Evolutionary conservation across 2,329 filamentous ascomycete genomes (phyloP).

Genomic region (Fusarium cyanostomum): DNA sequence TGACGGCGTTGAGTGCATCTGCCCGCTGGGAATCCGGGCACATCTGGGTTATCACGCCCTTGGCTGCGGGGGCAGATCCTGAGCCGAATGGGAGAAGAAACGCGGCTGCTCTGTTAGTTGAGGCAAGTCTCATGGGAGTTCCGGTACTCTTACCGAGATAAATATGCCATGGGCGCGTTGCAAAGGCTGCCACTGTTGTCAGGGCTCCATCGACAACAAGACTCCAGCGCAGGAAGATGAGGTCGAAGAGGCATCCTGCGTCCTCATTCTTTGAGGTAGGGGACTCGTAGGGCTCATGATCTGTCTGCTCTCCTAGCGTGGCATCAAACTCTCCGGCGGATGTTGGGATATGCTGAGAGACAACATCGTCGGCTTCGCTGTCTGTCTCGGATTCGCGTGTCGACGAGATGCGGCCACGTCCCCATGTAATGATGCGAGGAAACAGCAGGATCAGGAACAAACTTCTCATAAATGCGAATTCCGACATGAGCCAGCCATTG

Average conservation of each 20-base stretch:
- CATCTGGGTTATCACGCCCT: constrained; percentile 79
- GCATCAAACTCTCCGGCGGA: constrained; percentile 54
- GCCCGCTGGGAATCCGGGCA: constrained; percentile 67
- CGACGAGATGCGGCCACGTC: constrained; percentile 42
- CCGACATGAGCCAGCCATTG: constrained; percentile 66
- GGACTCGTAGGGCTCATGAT: constrained; percentile 55
- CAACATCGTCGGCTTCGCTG: constrained; percentile 17
- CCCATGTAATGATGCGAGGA: constrained; percentile 60
- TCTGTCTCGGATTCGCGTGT: not conserved
- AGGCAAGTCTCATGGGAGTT: not conserved
- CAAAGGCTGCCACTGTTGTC: constrained; percentile 70
- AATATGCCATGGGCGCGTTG: constrained; percentile 72
- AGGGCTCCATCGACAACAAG: constrained; percentile 71
- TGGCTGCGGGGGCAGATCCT: constrained; percentile 74
- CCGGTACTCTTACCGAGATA: constrained; percentile 61
- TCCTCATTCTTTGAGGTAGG: constrained; percentile 49
- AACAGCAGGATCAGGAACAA: constrained; percentile 65
- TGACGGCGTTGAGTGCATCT: constrained; percentile 75
- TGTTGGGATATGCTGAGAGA: constrained; percentile 44
- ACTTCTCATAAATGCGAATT: constrained; percentile 63
- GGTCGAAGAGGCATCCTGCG: constrained; percentile 68
- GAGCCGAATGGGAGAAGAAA: constrained; percentile 73
- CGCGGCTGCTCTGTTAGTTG: constrained; percentile 55
- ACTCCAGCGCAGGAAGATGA: constrained; percentile 73
- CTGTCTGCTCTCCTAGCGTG: constrained; percentile 51